Conservation (phyloP, 768 basidiomycete genomes). For the Omphalotus guepiniiformis region DNA sequence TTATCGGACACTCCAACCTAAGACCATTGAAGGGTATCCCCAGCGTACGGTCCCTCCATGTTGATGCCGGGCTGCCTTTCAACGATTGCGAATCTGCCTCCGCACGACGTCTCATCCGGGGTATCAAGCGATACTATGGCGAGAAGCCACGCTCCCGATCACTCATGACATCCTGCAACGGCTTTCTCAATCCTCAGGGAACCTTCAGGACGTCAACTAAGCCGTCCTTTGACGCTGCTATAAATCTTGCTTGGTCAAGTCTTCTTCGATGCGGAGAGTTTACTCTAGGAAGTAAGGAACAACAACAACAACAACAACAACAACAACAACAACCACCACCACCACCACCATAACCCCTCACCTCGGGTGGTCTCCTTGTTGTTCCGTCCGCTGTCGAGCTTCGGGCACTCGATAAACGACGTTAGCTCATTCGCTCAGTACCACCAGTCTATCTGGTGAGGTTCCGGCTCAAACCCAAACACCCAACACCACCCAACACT, state of each 20-base stretch:
- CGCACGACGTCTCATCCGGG: conserved; percentile 25
- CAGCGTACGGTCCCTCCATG: conserved; percentile 24
- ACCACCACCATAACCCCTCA: no score
- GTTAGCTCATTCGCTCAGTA: no score
- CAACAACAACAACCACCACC: no score
- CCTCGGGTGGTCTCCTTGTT: no score
- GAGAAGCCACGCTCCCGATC: conserved; percentile 10
- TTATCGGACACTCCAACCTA: conserved; percentile 6
- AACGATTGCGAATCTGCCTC: conserved; percentile 20
- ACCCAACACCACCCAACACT: no score
- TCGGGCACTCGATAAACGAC: no score
- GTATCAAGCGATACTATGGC: conserved; percentile 28
- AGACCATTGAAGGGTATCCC: conserved; percentile 16
- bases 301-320: no score
- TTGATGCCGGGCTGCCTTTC: conserved; percentile 24
- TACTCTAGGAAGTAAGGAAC: conserved; percentile 10
- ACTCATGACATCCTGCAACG: neutral
- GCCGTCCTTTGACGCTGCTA: conserved; percentile 13
- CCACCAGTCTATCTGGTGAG: no score
- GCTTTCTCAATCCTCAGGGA: neutral
- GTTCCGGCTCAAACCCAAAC: conserved; percentile 11
- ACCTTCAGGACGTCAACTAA: neutral
- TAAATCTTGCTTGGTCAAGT: conserved; percentile 12
- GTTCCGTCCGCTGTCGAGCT: no score
- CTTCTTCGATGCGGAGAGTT: conserved; percentile 12